These are phyloP conservation scores for Daedalea quercina DNA, from an alignment of 768 basidiomycete species.

Conservation along the genomic window DNA sequence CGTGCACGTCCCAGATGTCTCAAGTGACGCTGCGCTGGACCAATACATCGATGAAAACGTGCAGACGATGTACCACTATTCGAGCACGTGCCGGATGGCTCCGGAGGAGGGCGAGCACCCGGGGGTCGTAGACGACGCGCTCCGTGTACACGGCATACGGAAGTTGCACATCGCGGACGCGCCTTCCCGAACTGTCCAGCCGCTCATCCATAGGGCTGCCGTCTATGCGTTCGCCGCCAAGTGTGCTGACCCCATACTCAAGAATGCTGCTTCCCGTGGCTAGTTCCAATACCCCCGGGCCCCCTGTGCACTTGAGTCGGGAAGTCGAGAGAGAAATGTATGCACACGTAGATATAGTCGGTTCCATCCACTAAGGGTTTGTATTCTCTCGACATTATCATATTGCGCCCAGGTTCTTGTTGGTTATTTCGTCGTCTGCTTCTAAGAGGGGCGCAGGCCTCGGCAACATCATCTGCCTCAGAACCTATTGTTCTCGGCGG, in stretches of 20 bases:
- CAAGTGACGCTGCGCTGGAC: slow-evolving; percentile 25
- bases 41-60: slow-evolving; percentile 14
- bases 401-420: too few species aligned
- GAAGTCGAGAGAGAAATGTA: too few species aligned
- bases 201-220: slow-evolving; percentile 28
- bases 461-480: too few species aligned
- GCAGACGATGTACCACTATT: not conserved
- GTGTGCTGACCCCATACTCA: slow-evolving; percentile 25
- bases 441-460: too few species aligned
- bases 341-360: too few species aligned
- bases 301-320: too few species aligned
- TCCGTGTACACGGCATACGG: slow-evolving; percentile 36
- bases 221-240: slow-evolving; percentile 30
- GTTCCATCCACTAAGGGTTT: too few species aligned
- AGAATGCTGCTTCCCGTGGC: too few species aligned
- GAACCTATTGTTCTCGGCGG: too few species aligned
- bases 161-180: slow-evolving; percentile 30
- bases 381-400: too few species aligned
- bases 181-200: slow-evolving; percentile 23
- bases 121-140: slow-evolving; percentile 35
- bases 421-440: too few species aligned
- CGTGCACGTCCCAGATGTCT: slow-evolving; percentile 20
- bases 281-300: too few species aligned
- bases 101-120: slow-evolving; percentile 2
- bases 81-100: slow-evolving; percentile 30